A percentile compares a stretch with the other conserved stretches of the same genome.
These are phyloP conservation scores for Scolecobasidium constrictum DNA, from an alignment of 2,329 filamentous ascomycete species.

Conservation along the genomic window DNA sequence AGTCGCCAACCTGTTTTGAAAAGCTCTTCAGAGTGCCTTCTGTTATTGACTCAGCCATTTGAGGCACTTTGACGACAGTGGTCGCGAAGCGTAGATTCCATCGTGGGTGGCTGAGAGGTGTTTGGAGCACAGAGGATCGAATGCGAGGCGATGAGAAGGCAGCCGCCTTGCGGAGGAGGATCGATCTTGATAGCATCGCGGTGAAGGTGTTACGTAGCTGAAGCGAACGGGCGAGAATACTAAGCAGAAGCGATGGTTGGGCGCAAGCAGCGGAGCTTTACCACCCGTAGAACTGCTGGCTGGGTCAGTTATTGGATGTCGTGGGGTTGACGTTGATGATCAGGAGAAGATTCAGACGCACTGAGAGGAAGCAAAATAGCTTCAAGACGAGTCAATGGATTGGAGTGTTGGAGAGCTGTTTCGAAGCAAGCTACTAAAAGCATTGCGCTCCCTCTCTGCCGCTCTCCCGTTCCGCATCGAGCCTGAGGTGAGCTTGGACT, in stretches of 20 bases:
- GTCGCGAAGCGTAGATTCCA: constrained; percentile 6
- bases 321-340: no score
- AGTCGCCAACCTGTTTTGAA: constrained; percentile 86
- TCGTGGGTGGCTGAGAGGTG: background rate
- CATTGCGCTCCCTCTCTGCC: no score
- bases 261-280: constrained; percentile 3
- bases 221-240: no score
- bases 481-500: no score
- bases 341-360: no score
- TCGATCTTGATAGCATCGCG: constrained; percentile 6
- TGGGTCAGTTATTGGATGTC: no score
- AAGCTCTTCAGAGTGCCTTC: constrained; percentile 96
- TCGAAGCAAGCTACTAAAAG: no score
- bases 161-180: constrained; percentile 8
- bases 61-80: constrained; percentile 72
- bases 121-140: background rate
- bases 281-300: no score
- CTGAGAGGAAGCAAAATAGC: no score
- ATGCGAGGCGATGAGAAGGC: constrained; percentile 6
- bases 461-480: no score
- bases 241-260: constrained; percentile 4
- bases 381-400: no score
- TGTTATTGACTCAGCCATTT: constrained; percentile 98
- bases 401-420: no score
- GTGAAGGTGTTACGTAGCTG: background rate